These are phyloP conservation scores for Apiotrichum siamense DNA, from an alignment of 1,284 basidiomycete genomes.

Conservation along the genomic window DNA sequence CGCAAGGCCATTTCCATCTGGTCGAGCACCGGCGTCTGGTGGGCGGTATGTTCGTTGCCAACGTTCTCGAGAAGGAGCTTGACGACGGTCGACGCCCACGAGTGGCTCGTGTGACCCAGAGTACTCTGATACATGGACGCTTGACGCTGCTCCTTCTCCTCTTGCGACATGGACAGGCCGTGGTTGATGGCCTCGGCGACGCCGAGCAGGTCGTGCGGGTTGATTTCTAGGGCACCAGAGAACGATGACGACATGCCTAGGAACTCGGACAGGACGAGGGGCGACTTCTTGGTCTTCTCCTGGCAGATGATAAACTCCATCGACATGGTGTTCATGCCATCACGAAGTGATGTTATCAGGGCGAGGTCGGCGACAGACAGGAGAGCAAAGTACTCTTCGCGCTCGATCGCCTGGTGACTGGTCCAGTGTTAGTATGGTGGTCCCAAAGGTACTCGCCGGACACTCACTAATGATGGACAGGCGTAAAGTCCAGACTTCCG, in stretches of 20 bases:
- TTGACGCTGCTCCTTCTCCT: conserved; percentile 75
- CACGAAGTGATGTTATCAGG: conserved; percentile 89
- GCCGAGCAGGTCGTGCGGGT: conserved; percentile 57
- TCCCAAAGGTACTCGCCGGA: not conserved
- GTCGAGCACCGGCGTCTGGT: conserved; percentile 80
- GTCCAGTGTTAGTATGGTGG: conserved; percentile 4
- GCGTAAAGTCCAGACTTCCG: conserved; percentile 90
- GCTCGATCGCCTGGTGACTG: conserved; percentile 93
- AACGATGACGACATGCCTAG: conserved; percentile 70
- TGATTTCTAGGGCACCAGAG: conserved; percentile 46
- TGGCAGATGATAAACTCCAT: conserved; percentile 99
- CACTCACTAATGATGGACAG: conserved; percentile 94
- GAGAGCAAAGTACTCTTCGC: conserved; percentile 98
- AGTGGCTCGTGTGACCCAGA: conserved; percentile 87
- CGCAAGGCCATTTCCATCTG: conserved; percentile 57
- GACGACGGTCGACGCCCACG: conserved; percentile 88
- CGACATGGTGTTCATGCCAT: conserved; percentile 98
- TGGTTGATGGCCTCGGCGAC: conserved; percentile 91
- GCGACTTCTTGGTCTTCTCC: conserved; percentile 67
- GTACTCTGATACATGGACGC: conserved; percentile 72
- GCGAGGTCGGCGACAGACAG: conserved; percentile 90
- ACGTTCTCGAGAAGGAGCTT: conserved; percentile 83
- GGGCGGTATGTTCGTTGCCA: conserved; percentile 71
- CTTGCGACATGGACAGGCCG: conserved; percentile 71
- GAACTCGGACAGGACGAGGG: conserved; percentile 90